Conservation (phyloP, 345 rosid genomes). For the Eucalyptus albens region DNA sequence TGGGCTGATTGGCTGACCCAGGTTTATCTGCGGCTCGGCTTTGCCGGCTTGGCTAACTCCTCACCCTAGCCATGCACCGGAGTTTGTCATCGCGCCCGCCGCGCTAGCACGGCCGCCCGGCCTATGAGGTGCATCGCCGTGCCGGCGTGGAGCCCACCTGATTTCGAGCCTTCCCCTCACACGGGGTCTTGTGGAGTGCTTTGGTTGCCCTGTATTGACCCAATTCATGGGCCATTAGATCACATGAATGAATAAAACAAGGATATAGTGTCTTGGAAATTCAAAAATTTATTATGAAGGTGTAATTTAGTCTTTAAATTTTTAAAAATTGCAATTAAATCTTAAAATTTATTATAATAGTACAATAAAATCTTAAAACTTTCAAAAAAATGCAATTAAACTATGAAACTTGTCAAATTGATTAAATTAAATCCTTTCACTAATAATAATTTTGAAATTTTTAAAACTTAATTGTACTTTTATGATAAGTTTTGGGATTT, state of each 20-base stretch:
- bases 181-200: accelerated
- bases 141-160: background rate
- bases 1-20: background rate
- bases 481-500: accelerated
- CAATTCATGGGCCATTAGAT: background rate
- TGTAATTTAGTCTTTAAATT: accelerated
- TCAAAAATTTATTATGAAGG: accelerated
- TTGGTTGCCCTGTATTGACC: background rate
- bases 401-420: accelerated
- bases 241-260: accelerated
- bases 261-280: accelerated
- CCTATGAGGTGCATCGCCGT: accelerated
- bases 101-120: accelerated
- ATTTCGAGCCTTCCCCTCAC: too few relatives aligned
- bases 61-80: accelerated
- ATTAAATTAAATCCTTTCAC: accelerated
- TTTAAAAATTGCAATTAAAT: too few relatives aligned
- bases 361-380: too few relatives aligned
- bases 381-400: too few relatives aligned
- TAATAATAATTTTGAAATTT: accelerated
- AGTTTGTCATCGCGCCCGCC: background rate
- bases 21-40: background rate
- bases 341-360: accelerated
- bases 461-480: accelerated
- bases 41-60: background rate